These are phyloP conservation scores for Amauroascus niger DNA, from an alignment of 2,329 filamentous ascomycete species.

Conservation along the genomic window DNA sequence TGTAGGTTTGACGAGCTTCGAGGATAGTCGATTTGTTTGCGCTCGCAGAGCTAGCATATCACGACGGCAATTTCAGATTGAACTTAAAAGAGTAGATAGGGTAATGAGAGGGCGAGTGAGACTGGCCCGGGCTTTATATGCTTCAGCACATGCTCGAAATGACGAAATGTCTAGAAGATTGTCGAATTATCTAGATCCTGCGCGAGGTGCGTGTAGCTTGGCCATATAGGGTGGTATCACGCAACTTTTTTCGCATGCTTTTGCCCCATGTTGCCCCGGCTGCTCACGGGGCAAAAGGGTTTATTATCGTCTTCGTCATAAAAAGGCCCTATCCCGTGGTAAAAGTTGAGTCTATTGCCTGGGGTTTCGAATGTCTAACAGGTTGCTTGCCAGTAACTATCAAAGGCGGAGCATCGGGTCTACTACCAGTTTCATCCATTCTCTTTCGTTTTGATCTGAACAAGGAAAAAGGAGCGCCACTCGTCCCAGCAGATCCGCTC, in stretches of 20 bases:
- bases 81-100: not conserved
- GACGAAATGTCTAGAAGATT: not conserved
- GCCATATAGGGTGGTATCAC: not conserved
- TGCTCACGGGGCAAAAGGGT: not conserved
- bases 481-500: too few species aligned
- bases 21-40: not conserved
- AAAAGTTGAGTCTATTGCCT: not conserved
- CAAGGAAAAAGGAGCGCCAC: too few species aligned
- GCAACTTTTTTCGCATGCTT: not conserved
- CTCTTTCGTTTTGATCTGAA: too few species aligned
- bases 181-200: not conserved
- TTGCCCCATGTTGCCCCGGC: not conserved
- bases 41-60: not conserved
- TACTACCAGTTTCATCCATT: too few species aligned
- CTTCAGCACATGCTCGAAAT: not conserved
- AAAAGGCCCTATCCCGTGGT: not conserved
- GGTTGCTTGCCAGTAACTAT: not conserved
- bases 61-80: not conserved
- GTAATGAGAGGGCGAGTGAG: not conserved
- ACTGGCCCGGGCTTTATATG: not conserved
- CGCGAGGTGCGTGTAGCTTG: not conserved
- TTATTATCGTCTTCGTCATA: conserved; percentile 1
- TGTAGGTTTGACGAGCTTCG: not conserved
- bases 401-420: too few species aligned
- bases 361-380: not conserved